These are phyloP conservation scores for Fusarium decemcellulare DNA, from an alignment of 2,329 filamentous ascomycete genomes.

Conservation along the genomic window DNA sequence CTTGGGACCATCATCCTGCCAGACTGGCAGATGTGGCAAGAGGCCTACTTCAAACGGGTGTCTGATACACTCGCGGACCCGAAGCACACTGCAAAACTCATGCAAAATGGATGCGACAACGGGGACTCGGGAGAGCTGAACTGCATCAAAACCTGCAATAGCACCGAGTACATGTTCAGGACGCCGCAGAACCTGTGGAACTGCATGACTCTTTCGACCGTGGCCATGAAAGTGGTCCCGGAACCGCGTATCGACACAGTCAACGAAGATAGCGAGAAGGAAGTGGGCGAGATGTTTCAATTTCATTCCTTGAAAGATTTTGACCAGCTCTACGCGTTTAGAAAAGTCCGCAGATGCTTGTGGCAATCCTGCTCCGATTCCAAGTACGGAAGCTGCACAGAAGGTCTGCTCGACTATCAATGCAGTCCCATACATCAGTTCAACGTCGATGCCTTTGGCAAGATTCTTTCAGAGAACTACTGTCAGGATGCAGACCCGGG, in stretches of 20 bases:
- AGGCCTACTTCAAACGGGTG: too few relatives aligned
- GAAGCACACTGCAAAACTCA: too few relatives aligned
- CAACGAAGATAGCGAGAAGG: not conserved
- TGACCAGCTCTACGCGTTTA: not conserved
- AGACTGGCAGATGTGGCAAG: too few relatives aligned
- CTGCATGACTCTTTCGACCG: too few relatives aligned
- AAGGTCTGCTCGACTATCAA: not conserved
- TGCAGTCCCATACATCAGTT: not conserved
- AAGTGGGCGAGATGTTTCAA: slow-evolving; percentile 2
- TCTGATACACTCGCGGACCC: too few relatives aligned
- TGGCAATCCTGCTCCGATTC: slow-evolving; percentile 16
- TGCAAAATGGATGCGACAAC: too few relatives aligned
- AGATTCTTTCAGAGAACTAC: not conserved
- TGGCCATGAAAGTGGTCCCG: too few relatives aligned
- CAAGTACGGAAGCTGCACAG: slow-evolving; percentile 1
- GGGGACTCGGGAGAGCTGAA: too few relatives aligned
- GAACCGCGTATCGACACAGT: not conserved
- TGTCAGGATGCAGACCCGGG: not conserved
- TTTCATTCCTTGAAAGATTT: slow-evolving; percentile 1
- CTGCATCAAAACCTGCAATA: too few relatives aligned
- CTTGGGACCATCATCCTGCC: too few relatives aligned
- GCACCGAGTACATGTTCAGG: too few relatives aligned
- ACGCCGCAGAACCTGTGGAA: too few relatives aligned
- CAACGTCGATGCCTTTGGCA: slow-evolving; percentile 1
- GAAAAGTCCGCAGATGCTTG: not conserved